Evolutionary conservation across 768 basidiomycete genomes (phyloP), one percentile per base, ranked within the genome.

Genomic region (Russula ochroleuca): DNA sequence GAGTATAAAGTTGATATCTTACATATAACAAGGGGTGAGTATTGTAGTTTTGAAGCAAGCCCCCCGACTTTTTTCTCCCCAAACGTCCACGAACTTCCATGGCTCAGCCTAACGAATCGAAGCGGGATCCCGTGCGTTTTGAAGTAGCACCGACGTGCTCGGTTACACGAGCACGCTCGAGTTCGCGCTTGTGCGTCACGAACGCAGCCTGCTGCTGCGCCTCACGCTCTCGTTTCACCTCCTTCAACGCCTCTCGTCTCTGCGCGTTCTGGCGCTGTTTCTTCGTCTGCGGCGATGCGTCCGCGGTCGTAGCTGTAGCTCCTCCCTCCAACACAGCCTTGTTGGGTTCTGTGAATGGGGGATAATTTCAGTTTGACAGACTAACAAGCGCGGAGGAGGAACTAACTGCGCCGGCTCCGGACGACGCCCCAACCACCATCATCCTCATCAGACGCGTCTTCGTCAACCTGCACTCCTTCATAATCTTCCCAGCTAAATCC

Each of bases 401-500:
- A 59, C 66, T 50, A 11, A 60, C 77, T 78, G 43, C 74, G 71
- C 61, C 80, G 79, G 68, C 83, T 83, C 74, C 78, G 82, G 68
- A 93, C 89, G 48, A 90, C 82, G 25, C 84, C 88, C 92, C 90
- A 92, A 19, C 78, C 79, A 2, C 85, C 87, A 56, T 87, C 89
- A 59, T 90, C 90, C 71, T 88, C 89, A 31, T 81, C 53, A 13
- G 64, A 66, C 25, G 58, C 84, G 62, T 85, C 87, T 5, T 82
- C 84, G 49, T 85, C 85, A 54, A 80, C 80, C n/a, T 70, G 79
- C 23, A 83, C 83, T 57, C 90, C 86, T 61, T 90, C 90, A 69
- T 90, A 90, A 75, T 91, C 88, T 0, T 75, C 85, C 89, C 86
- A 89, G 0, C 87, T 83, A 71, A 86, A 87, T 0, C 88, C 88